These are phyloP conservation scores for Kondoa subrosea DNA, from an alignment of 768 basidiomycete genomes.

Conservation along the genomic window DNA sequence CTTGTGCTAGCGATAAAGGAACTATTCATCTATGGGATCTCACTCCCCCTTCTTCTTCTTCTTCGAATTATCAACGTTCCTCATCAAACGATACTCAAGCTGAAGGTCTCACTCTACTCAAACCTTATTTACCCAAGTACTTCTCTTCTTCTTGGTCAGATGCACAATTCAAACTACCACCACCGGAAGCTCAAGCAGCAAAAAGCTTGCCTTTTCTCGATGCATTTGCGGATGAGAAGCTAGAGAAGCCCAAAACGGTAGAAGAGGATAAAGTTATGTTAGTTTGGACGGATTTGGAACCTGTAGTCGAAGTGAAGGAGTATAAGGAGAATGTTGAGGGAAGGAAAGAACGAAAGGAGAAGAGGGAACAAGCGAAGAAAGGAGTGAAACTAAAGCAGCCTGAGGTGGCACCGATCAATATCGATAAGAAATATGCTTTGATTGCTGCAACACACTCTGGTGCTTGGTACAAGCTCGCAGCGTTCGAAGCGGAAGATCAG, in stretches of 20 bases:
- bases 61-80: constrained; percentile 40
- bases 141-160: constrained; percentile 96
- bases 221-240: constrained; percentile 29
- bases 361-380: background rate
- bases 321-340: constrained; percentile 17
- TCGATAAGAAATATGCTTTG: constrained; percentile 47
- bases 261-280: background rate
- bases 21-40: constrained; percentile 71
- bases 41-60: background rate
- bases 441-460: constrained; percentile 72
- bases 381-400: no score
- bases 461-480: constrained; percentile 66
- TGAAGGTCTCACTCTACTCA: constrained; percentile 61
- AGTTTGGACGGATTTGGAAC: background rate
- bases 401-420: background rate
- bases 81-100: constrained; percentile 40
- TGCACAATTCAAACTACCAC: constrained; percentile 73
- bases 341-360: background rate
- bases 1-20: constrained; percentile 90
- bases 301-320: constrained; percentile 6
- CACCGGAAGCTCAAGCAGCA: constrained; percentile 44
- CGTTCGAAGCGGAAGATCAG: background rate
- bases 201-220: constrained; percentile 7
- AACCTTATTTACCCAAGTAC: constrained; percentile 71
- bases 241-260: constrained; percentile 8